Evolutionary conservation across 2,329 filamentous ascomycete genomes (phyloP).

Genomic region (Albifimbria verrucaria): DNA sequence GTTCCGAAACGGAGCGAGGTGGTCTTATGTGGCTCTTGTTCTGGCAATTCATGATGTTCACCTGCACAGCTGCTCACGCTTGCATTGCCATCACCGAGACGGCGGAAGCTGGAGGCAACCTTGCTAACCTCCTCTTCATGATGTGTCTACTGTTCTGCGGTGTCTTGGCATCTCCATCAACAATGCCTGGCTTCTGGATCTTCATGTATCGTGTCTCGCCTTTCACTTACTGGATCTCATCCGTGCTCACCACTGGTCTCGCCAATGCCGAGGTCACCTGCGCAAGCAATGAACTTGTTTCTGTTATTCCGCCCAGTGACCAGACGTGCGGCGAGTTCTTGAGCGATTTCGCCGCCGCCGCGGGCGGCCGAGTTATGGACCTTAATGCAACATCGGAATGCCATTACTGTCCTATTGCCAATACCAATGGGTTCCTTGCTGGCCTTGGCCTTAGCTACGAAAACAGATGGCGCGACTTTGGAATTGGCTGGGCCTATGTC

Average conservation of each 20-base stretch:
- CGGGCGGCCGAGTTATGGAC: constrained; percentile 40
- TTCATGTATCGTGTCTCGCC: constrained; percentile 70
- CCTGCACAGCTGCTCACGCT: constrained; percentile 64
- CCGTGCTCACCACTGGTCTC: constrained; percentile 23
- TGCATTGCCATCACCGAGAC: constrained; percentile 61
- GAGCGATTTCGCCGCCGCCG: constrained; percentile 33
- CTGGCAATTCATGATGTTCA: constrained; percentile 64
- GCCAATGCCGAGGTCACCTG: constrained; percentile 40
- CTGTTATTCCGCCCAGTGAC: constrained; percentile 53
- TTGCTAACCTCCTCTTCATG: constrained; percentile 64
- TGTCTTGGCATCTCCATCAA: constrained; percentile 56
- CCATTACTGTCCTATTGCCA: constrained; percentile 35
- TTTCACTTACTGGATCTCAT: constrained; percentile 31
- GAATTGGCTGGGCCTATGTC: constrained; percentile 48
- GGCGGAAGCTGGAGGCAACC: constrained; percentile 64
- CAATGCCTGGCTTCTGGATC: constrained; percentile 68
- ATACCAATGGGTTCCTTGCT: constrained; percentile 33
- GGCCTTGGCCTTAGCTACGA: constrained; percentile 38
- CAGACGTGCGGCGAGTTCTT: constrained; percentile 55
- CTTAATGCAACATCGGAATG: constrained; percentile 25
- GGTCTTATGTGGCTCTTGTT: constrained; percentile 66
- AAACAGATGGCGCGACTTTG: constrained; percentile 51
- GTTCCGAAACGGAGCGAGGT: constrained; percentile 45
- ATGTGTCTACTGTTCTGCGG: constrained; percentile 63
- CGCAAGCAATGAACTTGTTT: constrained; percentile 58